Evolutionary conservation across 2,329 filamentous ascomycete species (phyloP), one percentile per base, ranked within the genome.

Genomic region (Alternaria solani): DNA sequence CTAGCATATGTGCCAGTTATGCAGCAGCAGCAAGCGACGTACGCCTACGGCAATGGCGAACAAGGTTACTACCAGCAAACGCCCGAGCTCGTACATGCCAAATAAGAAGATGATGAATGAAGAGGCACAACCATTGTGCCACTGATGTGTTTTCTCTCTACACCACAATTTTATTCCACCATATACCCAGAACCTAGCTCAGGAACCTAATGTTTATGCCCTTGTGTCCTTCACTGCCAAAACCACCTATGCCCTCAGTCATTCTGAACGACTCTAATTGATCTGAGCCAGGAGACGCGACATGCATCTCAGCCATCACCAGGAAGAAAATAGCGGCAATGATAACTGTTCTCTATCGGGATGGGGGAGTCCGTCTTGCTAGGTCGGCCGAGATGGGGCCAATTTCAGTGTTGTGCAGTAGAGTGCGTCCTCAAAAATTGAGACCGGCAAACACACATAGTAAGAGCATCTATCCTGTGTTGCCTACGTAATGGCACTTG

Each of bases 21-120:
- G 12, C 53, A 62, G n/a, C 53, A 62, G n/a, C 53, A 58, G 12
- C 59, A 62, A 11, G 30, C 30, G n/a, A 55, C 54, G 12, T 66
- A 68, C 51, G 59, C 25, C n/a, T 57, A 66, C 23, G 41, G 51
- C 3, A 48, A 47, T 32, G 58, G 48, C 6, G 62, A 67, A 51
- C 48, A 55, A 32, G 57, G 65, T 38, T 61, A 71, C 32, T 65
- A 68, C 11, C 64, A 70, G 34, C 61, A 68, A 46, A 44, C 64
- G 16, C 62, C 64, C 2, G 58, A 48, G 25, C 53, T 66, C 28
- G 38, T 23, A 9, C 38, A 47, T 23, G 44, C 39, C 7, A 55
- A 41, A 38, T 55, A 18, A 46, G 16, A 11, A 3, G 18, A 34
- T 23, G 46, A 36, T 42, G 20, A 7, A 38, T 9, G 38, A 18